A percentile compares a stretch with the other conserved stretches of the same genome.
Evolutionary conservation across 106 monocot genomes (phyloP).

Genomic region (Dendrobium officinale): DNA sequence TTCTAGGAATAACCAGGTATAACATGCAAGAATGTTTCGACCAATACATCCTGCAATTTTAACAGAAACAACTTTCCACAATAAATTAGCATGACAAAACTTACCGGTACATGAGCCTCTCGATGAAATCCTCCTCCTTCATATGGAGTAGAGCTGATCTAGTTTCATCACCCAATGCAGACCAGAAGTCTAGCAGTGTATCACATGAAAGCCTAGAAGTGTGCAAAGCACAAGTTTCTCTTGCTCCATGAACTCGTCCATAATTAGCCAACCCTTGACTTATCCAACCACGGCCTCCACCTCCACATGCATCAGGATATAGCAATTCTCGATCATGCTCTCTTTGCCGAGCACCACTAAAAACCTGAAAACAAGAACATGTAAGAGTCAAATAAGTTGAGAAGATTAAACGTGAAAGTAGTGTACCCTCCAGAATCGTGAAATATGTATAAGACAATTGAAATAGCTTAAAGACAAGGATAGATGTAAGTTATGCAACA

Average conservation of each 20-base stretch:
- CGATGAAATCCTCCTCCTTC: slow-evolving; percentile 99
- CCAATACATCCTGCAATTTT: background rate
- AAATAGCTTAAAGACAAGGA: background rate
- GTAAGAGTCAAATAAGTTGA: background rate
- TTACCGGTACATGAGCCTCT: slow-evolving; percentile 91
- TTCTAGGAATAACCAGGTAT: background rate
- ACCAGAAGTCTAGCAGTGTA: slow-evolving; percentile 85
- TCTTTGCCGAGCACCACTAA: slow-evolving; percentile 76
- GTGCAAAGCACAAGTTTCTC: slow-evolving; percentile 96
- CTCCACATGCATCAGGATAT: slow-evolving; percentile 99
- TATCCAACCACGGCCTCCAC: slow-evolving; percentile 93
- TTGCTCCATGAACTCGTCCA: slow-evolving; percentile 70
- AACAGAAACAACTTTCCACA: background rate
- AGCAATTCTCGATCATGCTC: slow-evolving; percentile 86
- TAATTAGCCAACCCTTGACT: slow-evolving; percentile 80
- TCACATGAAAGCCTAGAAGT: slow-evolving; percentile 93
- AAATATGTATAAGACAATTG: background rate
- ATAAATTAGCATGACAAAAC: slow-evolving; percentile 1
- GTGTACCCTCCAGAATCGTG: background rate
- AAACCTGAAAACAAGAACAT: slow-evolving; percentile 44
- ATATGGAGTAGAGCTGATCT: slow-evolving; percentile 66
- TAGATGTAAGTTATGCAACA: background rate
- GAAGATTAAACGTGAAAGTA: background rate
- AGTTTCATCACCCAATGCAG: slow-evolving; percentile 74
- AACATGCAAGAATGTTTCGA: background rate